A percentile compares a stretch with the other conserved stretches of the same genome.
phyloP scores from a whole-genome alignment of 2,329 filamentous ascomycete species.

The Leptographium wingfieldii region DNA sequence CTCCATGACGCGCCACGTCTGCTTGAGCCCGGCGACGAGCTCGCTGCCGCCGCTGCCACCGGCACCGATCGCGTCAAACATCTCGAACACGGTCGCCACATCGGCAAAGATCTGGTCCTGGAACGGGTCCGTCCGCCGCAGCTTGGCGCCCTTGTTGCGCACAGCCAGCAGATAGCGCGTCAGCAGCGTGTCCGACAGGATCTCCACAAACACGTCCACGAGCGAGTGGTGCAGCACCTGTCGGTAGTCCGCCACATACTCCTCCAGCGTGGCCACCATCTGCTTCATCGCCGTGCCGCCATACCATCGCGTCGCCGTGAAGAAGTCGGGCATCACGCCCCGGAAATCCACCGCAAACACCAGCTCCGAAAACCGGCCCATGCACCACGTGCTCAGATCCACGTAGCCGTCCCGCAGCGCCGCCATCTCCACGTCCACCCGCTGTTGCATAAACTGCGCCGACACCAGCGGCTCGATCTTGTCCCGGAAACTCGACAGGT shows the following conservation, averaged over 20 bases:
- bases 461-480: constrained; percentile 74
- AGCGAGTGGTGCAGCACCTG: constrained; percentile 75
- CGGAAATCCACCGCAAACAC: constrained; percentile 88
- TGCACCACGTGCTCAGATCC: constrained; percentile 86
- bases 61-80: constrained; percentile 57
- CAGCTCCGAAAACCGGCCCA: constrained; percentile 72
- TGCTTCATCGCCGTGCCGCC: constrained; percentile 70
- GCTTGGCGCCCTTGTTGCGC: constrained; percentile 81
- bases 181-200: constrained; percentile 83
- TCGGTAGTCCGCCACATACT: constrained; percentile 83
- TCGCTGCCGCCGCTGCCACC: constrained; percentile 34
- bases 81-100: constrained; percentile 77
- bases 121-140: constrained; percentile 76
- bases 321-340: constrained; percentile 73
- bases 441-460: constrained; percentile 61
- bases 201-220: constrained; percentile 83
- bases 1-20: constrained; percentile 87
- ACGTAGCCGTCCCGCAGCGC: constrained; percentile 81
- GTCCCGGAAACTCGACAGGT: constrained; percentile 74
- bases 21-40: constrained; percentile 62
- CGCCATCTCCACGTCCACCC: constrained; percentile 60
- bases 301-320: constrained; percentile 77
- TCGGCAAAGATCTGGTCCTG: constrained; percentile 91
- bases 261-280: constrained; percentile 88
- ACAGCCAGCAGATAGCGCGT: constrained; percentile 73